Base-by-base conservation (phyloP, 768 basidiomycete genomes). In the Chiua virens region DNA sequence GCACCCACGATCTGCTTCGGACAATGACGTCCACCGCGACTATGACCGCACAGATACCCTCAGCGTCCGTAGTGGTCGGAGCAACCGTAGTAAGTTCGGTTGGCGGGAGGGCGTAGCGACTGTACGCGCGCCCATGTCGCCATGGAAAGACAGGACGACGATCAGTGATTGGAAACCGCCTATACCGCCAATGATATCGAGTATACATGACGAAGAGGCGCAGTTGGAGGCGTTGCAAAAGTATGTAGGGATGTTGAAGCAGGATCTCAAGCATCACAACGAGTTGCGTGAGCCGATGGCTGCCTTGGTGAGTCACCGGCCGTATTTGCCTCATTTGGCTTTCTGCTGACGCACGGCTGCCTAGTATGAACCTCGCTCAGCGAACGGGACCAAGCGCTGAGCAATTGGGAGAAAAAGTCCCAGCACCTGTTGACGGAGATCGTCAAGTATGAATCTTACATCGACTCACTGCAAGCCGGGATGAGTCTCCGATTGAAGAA, bases 91-190 rank as follows among this genome's bases (percentile, higher is more conserved):
- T 68, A 82, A 79, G 64, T 86, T 88, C 61, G 82, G 79, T 37
- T 85, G 86, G 82, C 79, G 79, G 56, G 86, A 91, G 18, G 84
- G 83, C 5, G 73, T 74, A 14, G 74, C 82, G 32, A 87, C 85
- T 11, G 74, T 88, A 49, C 79, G 90, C 8, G 79, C 76, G 20
- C 72, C 79, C 8, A 77, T 79, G 63, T 87, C 89, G n/a, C 86
- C 89, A 0, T 87, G 85, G 78, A 70, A 75, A 17, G 93, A 98
- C 57, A 78, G 86, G 60, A 81, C 81, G 8, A 79, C 78, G 66
- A 81, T 99, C 65, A 89, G 86, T 61, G 97, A 99, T 45, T 99
- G 97, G 97, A 95, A 93, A 64, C 78, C 91, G 7, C 95, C 97
- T 1, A 74, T 88, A 63, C 85, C 89, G 0, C 90, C 96, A 15